Base-by-base conservation (phyloP, 176 grass and related monocot genomes). In the Cenchrus americanus region DNA sequence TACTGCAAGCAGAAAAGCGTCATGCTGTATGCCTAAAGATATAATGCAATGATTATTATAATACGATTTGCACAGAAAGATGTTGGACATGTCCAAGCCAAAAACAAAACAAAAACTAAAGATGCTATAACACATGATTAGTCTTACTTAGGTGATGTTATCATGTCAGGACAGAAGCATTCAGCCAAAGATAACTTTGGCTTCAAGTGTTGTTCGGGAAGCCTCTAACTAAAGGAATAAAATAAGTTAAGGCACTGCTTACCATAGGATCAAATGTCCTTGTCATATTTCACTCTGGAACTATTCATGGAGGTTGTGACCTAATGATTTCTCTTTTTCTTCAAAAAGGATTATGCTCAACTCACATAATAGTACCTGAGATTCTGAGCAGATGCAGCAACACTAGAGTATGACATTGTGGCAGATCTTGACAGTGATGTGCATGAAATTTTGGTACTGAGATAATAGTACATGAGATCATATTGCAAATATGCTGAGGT, bases 341-440 rank as follows among this genome's bases (percentile, higher is more conserved):
- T 74, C 47, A n/a, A 74, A 90, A 90, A 83, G 69, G 69, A 27
- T 76, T 23, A 75, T 37, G 69, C 83, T 79, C 68, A 83, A 90
- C 89, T 76, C 83, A 90, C 68, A 53, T 62, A 69, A 80, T 54
- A 32, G 80, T 70, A 79, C 84, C n/a, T 46, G 58, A 62, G 75
- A 87, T 80, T 62, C 68, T 79, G 67, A 69, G 27, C 58, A 62
- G 84, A 90, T 69, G 84, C 75, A 83, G 62, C 88, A 83, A 46
- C 44, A 80, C 26, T 68, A 75, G 84, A 83, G 21, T 62, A 74
- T 8, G 88, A 90, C 84, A 83, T 83, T 83, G 21, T 34, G 60
- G 51, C 74, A 2, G 42, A 90, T 83, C 14, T 52, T 87, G 84
- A 90, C 51, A 80, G 52, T 26, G 88, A 87, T 40, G 22, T 86